Percentiles rank a stretch among this genome's conserved stretches.
Conservation (phyloP, 371 early-diverging fungal genomes). For the Ecytonucleospora hepatopenaei region DNA sequence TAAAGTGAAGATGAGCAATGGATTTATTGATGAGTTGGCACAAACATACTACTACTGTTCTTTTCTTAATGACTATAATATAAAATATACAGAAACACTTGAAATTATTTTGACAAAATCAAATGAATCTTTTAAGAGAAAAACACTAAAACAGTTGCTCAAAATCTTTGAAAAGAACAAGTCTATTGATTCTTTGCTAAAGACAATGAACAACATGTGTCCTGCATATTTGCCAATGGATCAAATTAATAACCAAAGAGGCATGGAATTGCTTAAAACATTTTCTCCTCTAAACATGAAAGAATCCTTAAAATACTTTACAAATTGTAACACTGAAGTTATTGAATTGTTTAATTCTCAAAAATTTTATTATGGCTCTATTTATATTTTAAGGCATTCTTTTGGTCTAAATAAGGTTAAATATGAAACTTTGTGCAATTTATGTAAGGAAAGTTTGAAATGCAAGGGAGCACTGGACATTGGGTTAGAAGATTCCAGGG, state of each 20-base stretch:
- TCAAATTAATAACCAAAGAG: constrained; percentile 41
- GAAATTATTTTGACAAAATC: constrained; percentile 19
- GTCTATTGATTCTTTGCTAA: constrained; percentile 33
- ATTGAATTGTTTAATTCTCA: constrained; percentile 30
- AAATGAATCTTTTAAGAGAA: constrained; percentile 28
- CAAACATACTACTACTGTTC: constrained; percentile 24
- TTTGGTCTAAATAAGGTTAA: background rate
- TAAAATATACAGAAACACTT: constrained; percentile 2
- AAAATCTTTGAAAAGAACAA: constrained; percentile 20
- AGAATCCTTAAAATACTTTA: constrained; percentile 32
- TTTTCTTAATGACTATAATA: constrained; percentile 16
- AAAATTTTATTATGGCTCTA: constrained; percentile 36
- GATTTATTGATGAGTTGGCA: constrained; percentile 26
- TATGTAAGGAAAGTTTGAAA: constrained; percentile 18
- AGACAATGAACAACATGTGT: constrained; percentile 19
- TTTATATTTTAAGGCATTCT: constrained; percentile 31
- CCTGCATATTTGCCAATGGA: constrained; percentile 37
- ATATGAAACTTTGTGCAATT: constrained; percentile 1
- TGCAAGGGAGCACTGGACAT: constrained; percentile 33
- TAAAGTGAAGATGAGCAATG: constrained; percentile 13
- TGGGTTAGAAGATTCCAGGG: constrained; percentile 35
- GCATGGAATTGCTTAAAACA: constrained; percentile 35
- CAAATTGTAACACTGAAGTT: constrained; percentile 22
- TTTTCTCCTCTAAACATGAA: constrained; percentile 2
- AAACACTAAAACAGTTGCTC: constrained; percentile 23